phyloP scores from a whole-genome alignment of 2,329 filamentous ascomycete genomes.

The Keithomyces neogunnii region DNA sequence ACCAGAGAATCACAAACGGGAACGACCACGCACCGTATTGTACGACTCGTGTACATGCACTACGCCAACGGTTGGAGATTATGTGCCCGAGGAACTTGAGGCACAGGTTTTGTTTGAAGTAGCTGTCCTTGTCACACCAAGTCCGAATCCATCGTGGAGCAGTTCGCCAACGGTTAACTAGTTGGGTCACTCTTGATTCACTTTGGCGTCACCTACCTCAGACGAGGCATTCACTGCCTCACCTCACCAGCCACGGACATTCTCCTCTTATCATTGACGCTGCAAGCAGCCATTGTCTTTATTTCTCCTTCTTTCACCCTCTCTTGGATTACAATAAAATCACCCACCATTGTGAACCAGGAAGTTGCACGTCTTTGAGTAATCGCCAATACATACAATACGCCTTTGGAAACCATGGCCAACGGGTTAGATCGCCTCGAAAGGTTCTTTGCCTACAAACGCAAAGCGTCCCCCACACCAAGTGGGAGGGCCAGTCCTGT shows the following conservation, averaged over 20 bases:
- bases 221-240: slow-evolving; percentile 4
- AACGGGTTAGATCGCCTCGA: slow-evolving; percentile 42
- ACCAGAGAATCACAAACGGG: background rate
- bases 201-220: slow-evolving; percentile 10
- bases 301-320: background rate
- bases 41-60: slow-evolving; percentile 3
- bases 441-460: slow-evolving; percentile 41
- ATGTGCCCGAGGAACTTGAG: background rate
- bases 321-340: background rate
- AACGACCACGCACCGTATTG: background rate
- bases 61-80: slow-evolving; percentile 1
- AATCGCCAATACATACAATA: background rate
- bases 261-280: background rate
- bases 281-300: background rate
- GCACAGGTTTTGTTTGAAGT: slow-evolving; percentile 1
- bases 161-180: slow-evolving; percentile 2
- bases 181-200: slow-evolving; percentile 10
- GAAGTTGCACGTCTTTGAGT: background rate
- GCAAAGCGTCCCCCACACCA: slow-evolving; percentile 22
- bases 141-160: slow-evolving; percentile 1
- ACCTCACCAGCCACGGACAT: slow-evolving; percentile 3
- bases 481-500: slow-evolving; percentile 15
- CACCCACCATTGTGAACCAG: background rate
- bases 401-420: slow-evolving; percentile 30
- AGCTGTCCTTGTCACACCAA: slow-evolving; percentile 1